Evolutionary conservation across 257 asterid species (phyloP).

Genomic region (Solanum bukasovii): DNA sequence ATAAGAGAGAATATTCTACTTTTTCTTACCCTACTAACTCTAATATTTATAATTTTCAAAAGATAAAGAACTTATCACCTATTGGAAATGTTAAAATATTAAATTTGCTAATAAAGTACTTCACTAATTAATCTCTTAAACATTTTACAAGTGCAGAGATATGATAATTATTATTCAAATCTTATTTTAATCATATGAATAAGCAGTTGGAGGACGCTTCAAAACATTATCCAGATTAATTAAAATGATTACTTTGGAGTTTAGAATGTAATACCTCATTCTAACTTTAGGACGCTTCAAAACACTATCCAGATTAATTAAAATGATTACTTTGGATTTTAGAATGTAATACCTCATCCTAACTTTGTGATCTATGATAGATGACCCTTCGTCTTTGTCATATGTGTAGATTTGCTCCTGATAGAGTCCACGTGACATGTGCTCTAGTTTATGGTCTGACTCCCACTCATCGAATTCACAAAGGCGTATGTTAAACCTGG

Average conservation of each 20-base stretch:
- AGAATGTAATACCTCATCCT: background rate
- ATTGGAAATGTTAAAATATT: background rate
- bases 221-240: background rate
- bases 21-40: background rate
- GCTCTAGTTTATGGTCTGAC: conserved; percentile 56
- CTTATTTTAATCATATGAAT: background rate
- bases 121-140: no score
- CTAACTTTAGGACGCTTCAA: no score
- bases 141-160: background rate
- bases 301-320: no score
- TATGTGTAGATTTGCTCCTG: conserved; percentile 43
- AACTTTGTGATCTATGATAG: background rate
- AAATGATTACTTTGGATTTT: no score
- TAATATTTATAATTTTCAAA: background rate
- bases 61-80: background rate
- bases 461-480: conserved; percentile 68
- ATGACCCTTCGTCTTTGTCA: background rate
- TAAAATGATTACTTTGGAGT: background rate
- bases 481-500: conserved; percentile 82
- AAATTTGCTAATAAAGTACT: no score
- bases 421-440: conserved; percentile 58
- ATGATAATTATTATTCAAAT: background rate
- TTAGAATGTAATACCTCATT: no score
- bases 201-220: background rate
- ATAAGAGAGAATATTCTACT: background rate